Evolutionary conservation across 805 yeast species (phyloP).

Genomic region (Barnettozyma salicaria): DNA sequence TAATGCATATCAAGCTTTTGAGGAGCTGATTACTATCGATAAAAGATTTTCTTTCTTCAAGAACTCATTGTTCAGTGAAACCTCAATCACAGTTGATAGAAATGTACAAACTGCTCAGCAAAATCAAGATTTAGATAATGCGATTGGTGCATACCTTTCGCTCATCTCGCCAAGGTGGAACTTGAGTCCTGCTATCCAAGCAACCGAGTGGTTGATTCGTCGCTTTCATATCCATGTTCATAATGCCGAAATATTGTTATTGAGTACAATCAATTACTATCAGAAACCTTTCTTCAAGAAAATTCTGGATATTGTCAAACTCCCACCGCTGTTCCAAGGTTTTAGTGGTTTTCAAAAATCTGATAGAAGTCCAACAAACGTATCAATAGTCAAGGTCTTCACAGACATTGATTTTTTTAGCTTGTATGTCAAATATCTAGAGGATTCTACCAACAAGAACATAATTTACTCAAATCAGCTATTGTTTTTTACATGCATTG

Average conservation of each 20-base stretch:
- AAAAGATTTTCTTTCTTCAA: constrained; percentile 67
- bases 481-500: constrained; percentile 70
- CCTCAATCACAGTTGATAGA: constrained; percentile 76
- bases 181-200: constrained; percentile 67
- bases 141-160: constrained; percentile 67
- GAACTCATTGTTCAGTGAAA: constrained; percentile 72
- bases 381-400: constrained; percentile 66
- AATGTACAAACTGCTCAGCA: constrained; percentile 76
- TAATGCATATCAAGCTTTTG: constrained; percentile 68
- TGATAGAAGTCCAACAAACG: constrained; percentile 56
- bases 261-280: constrained; percentile 79
- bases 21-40: constrained; percentile 66
- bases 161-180: constrained; percentile 73
- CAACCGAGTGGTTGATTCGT: constrained; percentile 93
- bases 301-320: constrained; percentile 61
- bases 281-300: constrained; percentile 68
- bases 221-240: constrained; percentile 80
- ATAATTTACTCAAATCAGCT: constrained; percentile 63
- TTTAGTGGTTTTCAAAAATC: constrained; percentile 59
- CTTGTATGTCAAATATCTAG: constrained; percentile 52
- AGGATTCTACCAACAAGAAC: constrained; percentile 40
- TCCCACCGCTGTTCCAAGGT: constrained; percentile 81
- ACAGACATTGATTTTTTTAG: constrained; percentile 63
- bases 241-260: constrained; percentile 64
- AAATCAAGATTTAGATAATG: constrained; percentile 63